Evolutionary conservation across 768 basidiomycete genomes (phyloP), one percentile per base, ranked within the genome.

Genomic region (Mycena crocata): DNA sequence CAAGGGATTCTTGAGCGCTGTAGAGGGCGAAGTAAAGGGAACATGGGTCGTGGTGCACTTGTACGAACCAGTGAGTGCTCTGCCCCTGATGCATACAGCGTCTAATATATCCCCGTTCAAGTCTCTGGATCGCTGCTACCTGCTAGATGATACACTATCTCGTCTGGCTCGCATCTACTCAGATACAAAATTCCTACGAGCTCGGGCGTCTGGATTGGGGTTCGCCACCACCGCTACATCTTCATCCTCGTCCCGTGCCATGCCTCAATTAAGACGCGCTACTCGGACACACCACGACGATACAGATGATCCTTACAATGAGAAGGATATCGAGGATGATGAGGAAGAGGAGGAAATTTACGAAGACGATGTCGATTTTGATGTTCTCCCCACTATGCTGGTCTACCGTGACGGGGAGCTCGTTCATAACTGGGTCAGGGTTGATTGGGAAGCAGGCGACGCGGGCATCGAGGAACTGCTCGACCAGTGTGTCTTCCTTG

Each of bases 371-470:
- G 89, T 93, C 44, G 93, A 94, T 71, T 85, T 89, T 5, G 93
- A 94, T 74, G 87, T 94, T 84, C 82, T 94, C 30, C 93, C 93
- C 0, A 93, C 93, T 1, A 76, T 93, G 73, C 84, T 93, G 15
- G 91, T 92, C 5, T 94, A 94, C 71, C 90, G 89, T 21, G 89
- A 87, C 62, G 93, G 93, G 21, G 88, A 93, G 66, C 86, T 95
- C n/a, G 87, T 93, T n/a, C 87, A 93, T 71, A 93, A 92, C 52
- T 95, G 93, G 93, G 91, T 95, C 12, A 84, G 93, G 28, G 93
- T 94, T 5, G 93, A 95, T 75, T 94, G 93, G 93, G 93, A 93
- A 75, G 92, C 90, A 0, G 89, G 89, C 15, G 73, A 79, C 35
- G 85, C 84, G n/a, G 91, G 89, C 28, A 73, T 94, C 0, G 90